phyloP scores from a whole-genome alignment of 129 eudicot species.

The Gnaphalium uliginosum region DNA sequence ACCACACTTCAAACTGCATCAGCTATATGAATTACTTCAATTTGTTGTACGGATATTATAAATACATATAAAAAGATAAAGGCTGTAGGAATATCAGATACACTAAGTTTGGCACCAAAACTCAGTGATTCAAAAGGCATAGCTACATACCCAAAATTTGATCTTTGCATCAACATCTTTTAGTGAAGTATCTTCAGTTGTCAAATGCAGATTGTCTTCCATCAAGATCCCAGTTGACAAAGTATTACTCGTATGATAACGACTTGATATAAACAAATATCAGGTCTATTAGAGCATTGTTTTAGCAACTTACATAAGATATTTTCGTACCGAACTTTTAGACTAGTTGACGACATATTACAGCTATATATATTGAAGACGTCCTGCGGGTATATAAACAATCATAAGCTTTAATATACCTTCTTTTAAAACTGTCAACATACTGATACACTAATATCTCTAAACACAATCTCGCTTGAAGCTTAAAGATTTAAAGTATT shows the following conservation, averaged over 20 bases:
- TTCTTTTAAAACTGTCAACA: not conserved
- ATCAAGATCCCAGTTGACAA: slow-evolving; percentile 76
- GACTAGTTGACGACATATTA: slow-evolving; percentile 62
- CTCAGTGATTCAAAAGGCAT: not conserved
- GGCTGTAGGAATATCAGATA: not conserved
- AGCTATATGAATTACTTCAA: not conserved
- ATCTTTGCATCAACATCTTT: slow-evolving; percentile 56
- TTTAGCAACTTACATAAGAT: slow-evolving; percentile 44
- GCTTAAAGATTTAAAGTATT: not conserved
- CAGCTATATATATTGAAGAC: slow-evolving; percentile 78
- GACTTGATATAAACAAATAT: slow-evolving; percentile 68
- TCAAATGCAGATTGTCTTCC: slow-evolving; percentile 75
- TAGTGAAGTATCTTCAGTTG: slow-evolving; percentile 44
- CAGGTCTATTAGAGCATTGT: slow-evolving; percentile 47
- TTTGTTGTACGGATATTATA: not conserved
- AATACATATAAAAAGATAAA: not conserved
- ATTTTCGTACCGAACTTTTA: slow-evolving; percentile 61
- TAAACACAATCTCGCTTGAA: not conserved
- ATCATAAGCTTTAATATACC: not conserved
- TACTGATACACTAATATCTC: not conserved
- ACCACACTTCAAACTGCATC: not conserved
- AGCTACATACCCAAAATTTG: slow-evolving; percentile 67
- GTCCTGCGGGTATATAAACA: slow-evolving; percentile 37
- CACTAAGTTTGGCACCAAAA: not conserved
- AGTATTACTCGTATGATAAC: slow-evolving; percentile 62